phyloP scores from a whole-genome alignment of 805 yeast species.

The Metschnikowia santaceciliae region DNA sequence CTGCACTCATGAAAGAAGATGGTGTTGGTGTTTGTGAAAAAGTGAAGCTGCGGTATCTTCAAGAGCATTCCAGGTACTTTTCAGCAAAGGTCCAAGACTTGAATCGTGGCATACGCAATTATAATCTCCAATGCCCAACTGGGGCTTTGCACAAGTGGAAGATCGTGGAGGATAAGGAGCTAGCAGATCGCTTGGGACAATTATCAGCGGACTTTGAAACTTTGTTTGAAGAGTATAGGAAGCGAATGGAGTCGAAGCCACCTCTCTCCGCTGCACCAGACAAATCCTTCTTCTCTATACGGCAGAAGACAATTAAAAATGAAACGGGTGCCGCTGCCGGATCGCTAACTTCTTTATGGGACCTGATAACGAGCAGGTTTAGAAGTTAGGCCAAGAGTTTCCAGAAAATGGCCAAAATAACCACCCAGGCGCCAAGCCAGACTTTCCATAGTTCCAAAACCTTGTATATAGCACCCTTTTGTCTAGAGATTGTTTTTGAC shows the following conservation, averaged over 20 bases:
- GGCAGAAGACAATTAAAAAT: not conserved
- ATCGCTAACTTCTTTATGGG: slow-evolving; percentile 10
- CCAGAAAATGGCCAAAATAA: not conserved
- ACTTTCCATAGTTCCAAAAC: slow-evolving; percentile 10
- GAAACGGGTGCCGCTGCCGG: not conserved
- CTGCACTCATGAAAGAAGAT: not conserved
- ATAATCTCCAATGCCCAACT: slow-evolving; percentile 40
- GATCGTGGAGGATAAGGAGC: slow-evolving; percentile 25
- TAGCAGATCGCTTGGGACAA: slow-evolving; percentile 10
- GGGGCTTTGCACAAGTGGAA: slow-evolving; percentile 36
- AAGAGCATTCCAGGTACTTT: slow-evolving; percentile 6
- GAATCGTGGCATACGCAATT: slow-evolving; percentile 25
- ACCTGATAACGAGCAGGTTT: slow-evolving; percentile 10
- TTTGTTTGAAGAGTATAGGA: not conserved
- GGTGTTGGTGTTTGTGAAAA: not conserved
- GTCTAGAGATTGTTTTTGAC: slow-evolving; percentile 1
- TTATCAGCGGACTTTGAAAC: not conserved
- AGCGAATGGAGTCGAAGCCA: not conserved
- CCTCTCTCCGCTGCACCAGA: not conserved
- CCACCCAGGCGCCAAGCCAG: slow-evolving; percentile 7
- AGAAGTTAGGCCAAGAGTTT: not conserved
- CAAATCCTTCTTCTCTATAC: not conserved
- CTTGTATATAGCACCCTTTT: slow-evolving; percentile 11
- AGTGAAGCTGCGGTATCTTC: not conserved
- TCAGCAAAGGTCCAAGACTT: slow-evolving; percentile 12